A percentile compares a stretch with the other conserved stretches of the same genome.
Conservation (phyloP, 805 yeast species). For the Barnettozyma wickerhamii region DNA sequence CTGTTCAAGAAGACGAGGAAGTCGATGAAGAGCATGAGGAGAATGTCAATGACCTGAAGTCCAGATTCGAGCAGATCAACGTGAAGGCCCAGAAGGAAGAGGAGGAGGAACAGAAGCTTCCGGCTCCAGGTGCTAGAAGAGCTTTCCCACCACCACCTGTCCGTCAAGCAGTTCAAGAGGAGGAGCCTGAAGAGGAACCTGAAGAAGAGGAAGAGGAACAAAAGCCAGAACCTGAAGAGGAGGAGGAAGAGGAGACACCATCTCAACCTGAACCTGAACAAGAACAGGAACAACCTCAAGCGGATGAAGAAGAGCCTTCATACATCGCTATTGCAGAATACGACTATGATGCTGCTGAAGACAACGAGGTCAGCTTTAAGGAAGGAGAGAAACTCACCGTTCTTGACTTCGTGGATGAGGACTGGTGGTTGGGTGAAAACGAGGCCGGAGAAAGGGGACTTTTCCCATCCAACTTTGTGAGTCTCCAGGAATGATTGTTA, state of each 20-base stretch:
- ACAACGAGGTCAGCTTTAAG: conserved; percentile 78
- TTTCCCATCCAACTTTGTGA: conserved; percentile 89
- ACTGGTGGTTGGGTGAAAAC: conserved; percentile 94
- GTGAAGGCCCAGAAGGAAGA: conserved; percentile 24
- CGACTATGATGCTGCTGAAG: conserved; percentile 90
- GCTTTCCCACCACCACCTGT: conserved; percentile 14
- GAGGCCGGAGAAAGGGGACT: conserved; percentile 71
- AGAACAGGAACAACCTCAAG: conserved; percentile 14
- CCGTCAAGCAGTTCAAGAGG: conserved; percentile 3
- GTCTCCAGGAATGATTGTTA: conserved; percentile 19
- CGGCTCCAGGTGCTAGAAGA: conserved; percentile 19
- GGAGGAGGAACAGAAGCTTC: conserved; percentile 18
- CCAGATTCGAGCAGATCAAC: conserved; percentile 32
- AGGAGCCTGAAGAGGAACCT: conserved; percentile 3
- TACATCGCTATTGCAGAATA: conserved; percentile 74
- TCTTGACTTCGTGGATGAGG: conserved; percentile 87
- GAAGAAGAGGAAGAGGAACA: conserved; percentile 1
- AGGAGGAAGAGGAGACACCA: conserved; percentile 20
- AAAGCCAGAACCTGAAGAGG: conserved; percentile 3
- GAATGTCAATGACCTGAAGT: conserved; percentile 32
- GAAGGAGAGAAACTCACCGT: conserved; percentile 81
- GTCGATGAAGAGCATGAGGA: conserved; percentile 24
- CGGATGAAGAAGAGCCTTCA: conserved; percentile 18
- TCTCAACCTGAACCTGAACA: conserved; percentile 12
- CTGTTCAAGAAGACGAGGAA: conserved; percentile 27